Conservation (phyloP, 495 filamentous ascomycete genomes). For the Jackrogersella minutella region DNA sequence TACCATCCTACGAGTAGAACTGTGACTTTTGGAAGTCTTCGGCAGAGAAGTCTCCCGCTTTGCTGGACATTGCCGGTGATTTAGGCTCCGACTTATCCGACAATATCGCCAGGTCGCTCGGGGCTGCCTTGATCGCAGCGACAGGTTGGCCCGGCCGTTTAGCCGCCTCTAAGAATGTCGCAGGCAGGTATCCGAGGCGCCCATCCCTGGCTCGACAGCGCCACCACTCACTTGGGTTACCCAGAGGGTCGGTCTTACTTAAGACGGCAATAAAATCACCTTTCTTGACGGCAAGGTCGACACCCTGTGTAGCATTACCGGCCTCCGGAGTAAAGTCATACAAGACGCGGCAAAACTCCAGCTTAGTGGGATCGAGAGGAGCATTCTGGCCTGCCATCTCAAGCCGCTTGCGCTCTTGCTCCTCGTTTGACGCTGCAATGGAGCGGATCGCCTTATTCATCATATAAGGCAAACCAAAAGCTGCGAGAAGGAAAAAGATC, state of each 20-base stretch:
- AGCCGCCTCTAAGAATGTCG: slow-evolving; percentile 86
- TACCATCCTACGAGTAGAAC: slow-evolving; percentile 71
- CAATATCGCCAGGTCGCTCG: slow-evolving; percentile 55
- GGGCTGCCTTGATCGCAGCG: slow-evolving; percentile 63
- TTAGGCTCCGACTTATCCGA: slow-evolving; percentile 55
- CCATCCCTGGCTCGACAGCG: slow-evolving; percentile 92
- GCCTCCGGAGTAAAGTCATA: slow-evolving; percentile 91
- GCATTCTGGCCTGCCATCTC: slow-evolving; percentile 56
- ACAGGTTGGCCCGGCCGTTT: slow-evolving; percentile 61
- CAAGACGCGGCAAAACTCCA: slow-evolving; percentile 92
- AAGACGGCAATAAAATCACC: slow-evolving; percentile 95
- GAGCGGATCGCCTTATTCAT: slow-evolving; percentile 93
- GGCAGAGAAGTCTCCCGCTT: slow-evolving; percentile 72
- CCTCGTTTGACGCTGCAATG: slow-evolving; percentile 82
- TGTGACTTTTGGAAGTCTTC: slow-evolving; percentile 93
- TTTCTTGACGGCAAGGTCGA: slow-evolving; percentile 92
- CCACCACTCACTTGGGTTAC: slow-evolving; percentile 96
- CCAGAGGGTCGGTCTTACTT: slow-evolving; percentile 89
- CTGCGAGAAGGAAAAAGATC: slow-evolving; percentile 91
- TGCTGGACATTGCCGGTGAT: slow-evolving; percentile 66
- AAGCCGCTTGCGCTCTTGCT: slow-evolving; percentile 72
- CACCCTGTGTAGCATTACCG: slow-evolving; percentile 68
- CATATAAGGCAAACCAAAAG: slow-evolving; percentile 93
- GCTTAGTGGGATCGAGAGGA: slow-evolving; percentile 80
- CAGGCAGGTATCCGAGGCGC: slow-evolving; percentile 87